Percentiles rank a stretch among this genome's conserved stretches.
These are phyloP conservation scores for Zygosaccharomyces pseudorouxii DNA, from an alignment of 805 yeast species.

Conservation along the genomic window DNA sequence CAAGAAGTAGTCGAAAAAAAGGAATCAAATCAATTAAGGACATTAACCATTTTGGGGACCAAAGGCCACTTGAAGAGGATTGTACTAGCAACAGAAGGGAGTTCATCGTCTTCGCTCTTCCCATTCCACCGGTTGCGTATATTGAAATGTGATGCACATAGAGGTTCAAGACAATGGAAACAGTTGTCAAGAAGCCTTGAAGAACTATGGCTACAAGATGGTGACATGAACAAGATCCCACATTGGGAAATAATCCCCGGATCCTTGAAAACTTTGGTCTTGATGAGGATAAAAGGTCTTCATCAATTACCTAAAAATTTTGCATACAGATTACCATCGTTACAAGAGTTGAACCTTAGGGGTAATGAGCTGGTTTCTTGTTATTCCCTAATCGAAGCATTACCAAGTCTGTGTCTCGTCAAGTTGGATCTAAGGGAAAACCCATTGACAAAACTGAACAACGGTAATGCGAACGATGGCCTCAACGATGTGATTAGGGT, in stretches of 20 bases:
- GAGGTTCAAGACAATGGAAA: not conserved
- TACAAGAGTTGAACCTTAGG: constrained; percentile 18
- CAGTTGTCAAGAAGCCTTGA: constrained; percentile 7
- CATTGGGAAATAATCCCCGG: constrained; percentile 13
- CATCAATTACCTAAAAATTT: constrained; percentile 13
- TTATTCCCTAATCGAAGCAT: constrained; percentile 11
- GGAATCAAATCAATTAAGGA: constrained; percentile 1
- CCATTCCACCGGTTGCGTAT: constrained; percentile 12
- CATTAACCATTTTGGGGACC: constrained; percentile 8
- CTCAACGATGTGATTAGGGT: not conserved
- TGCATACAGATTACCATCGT: constrained; percentile 11
- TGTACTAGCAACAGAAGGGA: not conserved
- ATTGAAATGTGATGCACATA: constrained; percentile 8
- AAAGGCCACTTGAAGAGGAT: not conserved
- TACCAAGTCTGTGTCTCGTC: constrained; percentile 16
- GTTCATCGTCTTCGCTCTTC: not conserved
- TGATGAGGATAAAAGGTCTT: constrained; percentile 12
- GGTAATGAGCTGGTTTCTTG: constrained; percentile 17
- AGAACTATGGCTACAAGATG: constrained; percentile 9
- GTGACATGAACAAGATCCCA: constrained; percentile 10
- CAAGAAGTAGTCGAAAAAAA: constrained; percentile 11
- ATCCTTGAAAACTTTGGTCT: constrained; percentile 9
- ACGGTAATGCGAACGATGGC: not conserved
- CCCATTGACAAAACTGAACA: constrained; percentile 9
- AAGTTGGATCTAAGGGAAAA: constrained; percentile 16